Base-by-base conservation (phyloP, 129 eudicot species). In the Sambucus nigra region DNA sequence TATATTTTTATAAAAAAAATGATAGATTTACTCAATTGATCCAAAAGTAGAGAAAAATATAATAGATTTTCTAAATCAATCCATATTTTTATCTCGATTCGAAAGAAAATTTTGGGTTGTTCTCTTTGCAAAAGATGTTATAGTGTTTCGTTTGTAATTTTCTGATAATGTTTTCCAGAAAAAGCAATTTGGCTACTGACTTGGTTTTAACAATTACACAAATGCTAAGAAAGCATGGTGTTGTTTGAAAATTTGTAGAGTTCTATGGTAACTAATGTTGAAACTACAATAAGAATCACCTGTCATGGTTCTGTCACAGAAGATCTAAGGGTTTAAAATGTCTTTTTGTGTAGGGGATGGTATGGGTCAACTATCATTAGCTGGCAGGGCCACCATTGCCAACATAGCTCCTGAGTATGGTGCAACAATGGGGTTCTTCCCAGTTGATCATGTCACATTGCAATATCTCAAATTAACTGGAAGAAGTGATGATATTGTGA, bases 351-450 rank as follows among this genome's bases (percentile, higher is more conserved):
- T 70, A 92, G 99, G 99, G 53, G 74, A 63, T 17, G 96, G 99
- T 22, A 80, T 92, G 82, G 87, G 94, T 63, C 60, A 86, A 71
- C 70, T 92, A 63, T 82, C 99, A 44, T 70, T 92, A 27, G 99
- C 99, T 75, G 99, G 86, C 73, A 86, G 99, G 78, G 99, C 99
- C 28, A 92, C 99, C 45, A 86, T 86, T 60, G 96, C 99, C 51
- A 92, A 92, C 65, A 92, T 92, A 96, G 77, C 96, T 25, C 99
- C 99, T 0, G 96, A 92, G 71, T 92, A 92, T 65, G 99, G 99
- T 54, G 99, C 99, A 68, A 92, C 99, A 23, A 92, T 92, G 96
- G 99, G 99, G 2, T 92, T 92, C 88, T 92, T 92, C 79, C 99
- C 96, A n/a, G 99, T 92, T 7, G 99, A 92, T 77, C 91, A 80